phyloP scores from a whole-genome alignment of 305 asterid species.

The Lippia alba region DNA sequence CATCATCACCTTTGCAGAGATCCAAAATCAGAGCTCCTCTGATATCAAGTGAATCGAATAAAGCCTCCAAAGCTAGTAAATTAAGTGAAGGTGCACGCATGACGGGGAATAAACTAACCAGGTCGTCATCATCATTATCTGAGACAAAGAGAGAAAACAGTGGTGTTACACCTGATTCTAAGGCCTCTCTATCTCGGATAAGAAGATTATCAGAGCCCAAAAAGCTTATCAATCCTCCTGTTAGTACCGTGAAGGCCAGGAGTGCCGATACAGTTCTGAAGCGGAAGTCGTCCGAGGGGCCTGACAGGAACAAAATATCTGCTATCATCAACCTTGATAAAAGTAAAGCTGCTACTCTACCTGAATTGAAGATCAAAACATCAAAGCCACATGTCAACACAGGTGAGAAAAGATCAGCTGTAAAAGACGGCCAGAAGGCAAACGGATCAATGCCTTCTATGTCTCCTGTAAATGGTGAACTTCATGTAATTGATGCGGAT shows the following conservation, averaged over 20 bases:
- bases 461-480: conserved; percentile 44
- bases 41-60: conserved; percentile 53
- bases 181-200: conserved; percentile 71
- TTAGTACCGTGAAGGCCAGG: conserved; percentile 50
- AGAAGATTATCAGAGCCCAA: conserved; percentile 95
- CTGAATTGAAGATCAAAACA: conserved; percentile 81
- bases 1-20: conserved; percentile 96
- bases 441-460: conserved; percentile 51
- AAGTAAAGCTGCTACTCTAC: conserved; percentile 83
- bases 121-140: conserved; percentile 79
- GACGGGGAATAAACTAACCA: conserved; percentile 69
- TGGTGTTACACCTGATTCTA: conserved; percentile 65
- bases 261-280: conserved; percentile 62
- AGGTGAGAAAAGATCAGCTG: conserved; percentile 42
- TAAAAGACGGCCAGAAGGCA: conserved; percentile 39
- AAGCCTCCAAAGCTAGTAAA: conserved; percentile 63
- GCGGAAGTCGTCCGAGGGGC: conserved; percentile 62
- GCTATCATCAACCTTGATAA: conserved; percentile 78
- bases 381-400: conserved; percentile 45
- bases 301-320: conserved; percentile 81
- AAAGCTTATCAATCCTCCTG: conserved; percentile 51
- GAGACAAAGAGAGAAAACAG: conserved; percentile 62
- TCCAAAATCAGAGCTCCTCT: conserved; percentile 76
- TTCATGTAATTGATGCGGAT: conserved; percentile 55
- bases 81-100: conserved; percentile 55